Percentiles rank a stretch among this genome's conserved stretches.
These are phyloP conservation scores for Cladosporium sp. DNA, from an alignment of 2,329 filamentous ascomycete genomes.

Conservation along the genomic window DNA sequence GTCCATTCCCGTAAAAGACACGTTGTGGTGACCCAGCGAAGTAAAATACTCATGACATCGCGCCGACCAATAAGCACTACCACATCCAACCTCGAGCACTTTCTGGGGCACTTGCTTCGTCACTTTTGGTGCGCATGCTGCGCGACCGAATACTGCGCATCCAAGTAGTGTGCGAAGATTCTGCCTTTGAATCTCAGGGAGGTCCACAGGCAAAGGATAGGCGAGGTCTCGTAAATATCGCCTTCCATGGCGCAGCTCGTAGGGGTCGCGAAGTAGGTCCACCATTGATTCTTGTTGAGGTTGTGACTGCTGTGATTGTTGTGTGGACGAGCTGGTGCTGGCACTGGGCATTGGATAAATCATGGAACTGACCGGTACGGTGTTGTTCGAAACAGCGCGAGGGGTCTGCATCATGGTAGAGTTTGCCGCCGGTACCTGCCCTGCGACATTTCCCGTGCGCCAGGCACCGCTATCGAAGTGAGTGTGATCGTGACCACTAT, in stretches of 20 bases:
- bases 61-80: slow-evolving; percentile 83
- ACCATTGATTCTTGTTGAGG: not conserved
- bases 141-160: slow-evolving; percentile 74
- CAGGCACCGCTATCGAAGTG: not conserved
- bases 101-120: slow-evolving; percentile 64
- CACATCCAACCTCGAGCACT: slow-evolving; percentile 83
- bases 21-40: slow-evolving; percentile 61
- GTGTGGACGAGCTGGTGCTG: slow-evolving; percentile 6
- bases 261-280: slow-evolving; percentile 2
- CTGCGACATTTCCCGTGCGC: slow-evolving; percentile 8
- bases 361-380: not conserved
- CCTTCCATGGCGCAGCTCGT: slow-evolving; percentile 67
- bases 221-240: slow-evolving; percentile 75
- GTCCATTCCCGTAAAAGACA: slow-evolving; percentile 79
- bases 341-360: slow-evolving; percentile 2
- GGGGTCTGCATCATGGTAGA: slow-evolving; percentile 7
- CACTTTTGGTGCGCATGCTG: slow-evolving; percentile 68
- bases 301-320: not conserved
- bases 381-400: slow-evolving; percentile 1
- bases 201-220: slow-evolving; percentile 86
- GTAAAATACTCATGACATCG: slow-evolving; percentile 79
- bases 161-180: slow-evolving; percentile 77
- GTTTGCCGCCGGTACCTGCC: not conserved
- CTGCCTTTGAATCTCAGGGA: slow-evolving; percentile 82
- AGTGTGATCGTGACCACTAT: not conserved